A percentile compares a stretch with the other conserved stretches of the same genome.
Conservation (phyloP, 805 yeast genomes). For the Clavispora vitiphila region DNA sequence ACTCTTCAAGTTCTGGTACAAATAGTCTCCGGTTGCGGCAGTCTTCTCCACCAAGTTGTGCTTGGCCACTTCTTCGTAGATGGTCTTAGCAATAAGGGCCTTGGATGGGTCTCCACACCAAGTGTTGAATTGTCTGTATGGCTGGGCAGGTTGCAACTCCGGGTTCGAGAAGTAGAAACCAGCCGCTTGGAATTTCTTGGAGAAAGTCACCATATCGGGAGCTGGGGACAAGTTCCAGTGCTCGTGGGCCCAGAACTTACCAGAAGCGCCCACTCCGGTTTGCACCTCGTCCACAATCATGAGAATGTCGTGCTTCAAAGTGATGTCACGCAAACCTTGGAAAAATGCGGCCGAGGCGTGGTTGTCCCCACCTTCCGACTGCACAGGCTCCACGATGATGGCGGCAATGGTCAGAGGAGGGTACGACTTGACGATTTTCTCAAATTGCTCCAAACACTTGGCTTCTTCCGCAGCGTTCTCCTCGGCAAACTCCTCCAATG, state of each 20-base stretch:
- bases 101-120: slow-evolving; percentile 77
- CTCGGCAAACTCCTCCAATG: slow-evolving; percentile 28
- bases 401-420: slow-evolving; percentile 48
- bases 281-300: slow-evolving; percentile 71
- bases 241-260: slow-evolving; percentile 71
- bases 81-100: slow-evolving; percentile 58
- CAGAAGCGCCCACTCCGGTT: slow-evolving; percentile 71
- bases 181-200: slow-evolving; percentile 70
- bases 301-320: slow-evolving; percentile 51
- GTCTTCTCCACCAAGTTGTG: slow-evolving; percentile 46
- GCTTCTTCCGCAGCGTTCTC: slow-evolving; percentile 47
- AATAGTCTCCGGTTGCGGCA: slow-evolving; percentile 49
- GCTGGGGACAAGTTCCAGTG: slow-evolving; percentile 58
- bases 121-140: slow-evolving; percentile 70
- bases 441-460: slow-evolving; percentile 42
- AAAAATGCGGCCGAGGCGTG: slow-evolving; percentile 59
- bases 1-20: slow-evolving; percentile 39
- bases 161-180: slow-evolving; percentile 64
- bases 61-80: slow-evolving; percentile 49
- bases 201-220: slow-evolving; percentile 66
- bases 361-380: slow-evolving; percentile 75
- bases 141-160: slow-evolving; percentile 51
- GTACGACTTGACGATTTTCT: slow-evolving; percentile 25
- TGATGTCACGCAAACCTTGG: slow-evolving; percentile 58
- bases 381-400: slow-evolving; percentile 55